A percentile compares a stretch with the other conserved stretches of the same genome.
These are phyloP conservation scores for Lasiosphaeria hispida DNA, from an alignment of 495 filamentous ascomycete genomes.

Conservation along the genomic window DNA sequence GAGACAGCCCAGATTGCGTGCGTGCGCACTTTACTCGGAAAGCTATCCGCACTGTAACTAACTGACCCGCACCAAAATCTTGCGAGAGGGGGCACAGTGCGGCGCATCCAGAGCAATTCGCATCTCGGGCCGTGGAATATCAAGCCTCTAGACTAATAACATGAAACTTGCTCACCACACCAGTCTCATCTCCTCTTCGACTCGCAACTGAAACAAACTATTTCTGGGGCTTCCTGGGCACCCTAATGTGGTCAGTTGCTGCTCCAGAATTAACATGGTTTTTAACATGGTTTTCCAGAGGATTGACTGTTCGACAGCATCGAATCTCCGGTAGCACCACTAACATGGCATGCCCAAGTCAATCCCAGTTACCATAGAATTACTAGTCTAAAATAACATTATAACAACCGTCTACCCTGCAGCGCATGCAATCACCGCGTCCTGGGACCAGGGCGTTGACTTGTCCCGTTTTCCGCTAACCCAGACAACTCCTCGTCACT, in stretches of 20 bases:
- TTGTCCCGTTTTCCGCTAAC: background rate
- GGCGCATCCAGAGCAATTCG: background rate
- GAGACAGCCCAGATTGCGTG: slow-evolving; percentile 11
- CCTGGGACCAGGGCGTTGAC: too few relatives aligned
- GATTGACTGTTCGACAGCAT: too few relatives aligned
- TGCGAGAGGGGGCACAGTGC: background rate
- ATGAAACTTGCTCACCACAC: slow-evolving; percentile 19
- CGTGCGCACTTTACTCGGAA: background rate
- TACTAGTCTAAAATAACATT: too few relatives aligned
- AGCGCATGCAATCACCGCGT: too few relatives aligned
- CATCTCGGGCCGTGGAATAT: background rate
- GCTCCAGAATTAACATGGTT: too few relatives aligned
- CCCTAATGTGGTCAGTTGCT: too few relatives aligned
- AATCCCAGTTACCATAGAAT: too few relatives aligned
- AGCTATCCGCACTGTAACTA: background rate
- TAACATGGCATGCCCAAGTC: too few relatives aligned
- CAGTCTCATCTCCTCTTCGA: background rate
- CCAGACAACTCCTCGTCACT: background rate
- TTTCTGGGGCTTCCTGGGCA: too few relatives aligned
- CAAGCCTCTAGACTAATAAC: background rate
- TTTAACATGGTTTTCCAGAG: too few relatives aligned
- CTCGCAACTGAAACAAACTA: background rate
- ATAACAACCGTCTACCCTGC: too few relatives aligned
- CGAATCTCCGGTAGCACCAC: too few relatives aligned
- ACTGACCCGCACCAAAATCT: background rate